Percentiles rank a stretch among this genome's conserved stretches.
These are phyloP conservation scores for Auricularia sp. DNA, from an alignment of 768 basidiomycete species.

Conservation along the genomic window DNA sequence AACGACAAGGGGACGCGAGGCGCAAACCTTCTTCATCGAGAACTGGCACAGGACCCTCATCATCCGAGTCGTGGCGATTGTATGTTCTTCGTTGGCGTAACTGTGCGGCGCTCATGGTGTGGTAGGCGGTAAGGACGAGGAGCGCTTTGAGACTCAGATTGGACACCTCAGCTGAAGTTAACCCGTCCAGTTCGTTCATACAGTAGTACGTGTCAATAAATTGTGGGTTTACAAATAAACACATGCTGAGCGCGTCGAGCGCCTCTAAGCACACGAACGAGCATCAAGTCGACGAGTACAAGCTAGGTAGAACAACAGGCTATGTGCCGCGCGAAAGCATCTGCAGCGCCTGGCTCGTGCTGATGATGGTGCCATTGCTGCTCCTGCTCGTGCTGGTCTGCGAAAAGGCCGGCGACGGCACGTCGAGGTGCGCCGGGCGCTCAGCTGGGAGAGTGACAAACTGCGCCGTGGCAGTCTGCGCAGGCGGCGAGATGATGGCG, in stretches of 20 bases:
- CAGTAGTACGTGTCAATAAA: no score
- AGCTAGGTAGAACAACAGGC: neutral
- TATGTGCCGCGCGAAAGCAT: neutral
- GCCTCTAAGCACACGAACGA: no score
- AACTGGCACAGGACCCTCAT: neutral
- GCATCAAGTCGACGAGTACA: no score
- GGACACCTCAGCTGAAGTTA: no score
- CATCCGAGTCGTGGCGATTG: neutral
- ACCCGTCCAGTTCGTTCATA: no score
- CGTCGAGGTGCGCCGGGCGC: neutral
- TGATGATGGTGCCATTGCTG: neutral
- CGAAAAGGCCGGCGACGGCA: neutral
- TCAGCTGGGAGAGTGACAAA: neutral
- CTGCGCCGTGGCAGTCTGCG: neutral
- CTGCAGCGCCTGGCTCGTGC: neutral
- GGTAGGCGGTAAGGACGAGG: no score
- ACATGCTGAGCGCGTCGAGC: no score
- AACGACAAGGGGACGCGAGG: neutral
- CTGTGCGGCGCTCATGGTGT: no score
- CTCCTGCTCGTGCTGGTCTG: neutral
- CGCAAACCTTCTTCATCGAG: neutral
- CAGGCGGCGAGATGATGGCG: neutral
- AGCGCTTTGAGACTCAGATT: no score
- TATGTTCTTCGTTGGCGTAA: neutral
- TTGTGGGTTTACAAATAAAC: no score